Conservation (phyloP, 208 protist species). For the Leishmania aethiopica region DNA sequence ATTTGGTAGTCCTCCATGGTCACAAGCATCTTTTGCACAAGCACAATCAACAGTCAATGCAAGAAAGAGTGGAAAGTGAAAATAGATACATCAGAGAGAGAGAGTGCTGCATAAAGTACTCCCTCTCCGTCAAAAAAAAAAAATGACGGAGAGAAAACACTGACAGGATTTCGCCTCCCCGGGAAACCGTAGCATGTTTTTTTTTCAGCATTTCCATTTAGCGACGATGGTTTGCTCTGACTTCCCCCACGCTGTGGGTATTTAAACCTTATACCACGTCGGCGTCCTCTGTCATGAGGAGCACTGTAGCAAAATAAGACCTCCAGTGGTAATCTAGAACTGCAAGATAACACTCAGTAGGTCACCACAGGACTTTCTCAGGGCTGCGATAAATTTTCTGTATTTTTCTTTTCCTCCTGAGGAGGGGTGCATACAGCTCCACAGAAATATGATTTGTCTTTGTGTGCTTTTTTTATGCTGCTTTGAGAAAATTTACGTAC, state of each 20-base stretch:
- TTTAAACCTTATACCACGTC: neutral
- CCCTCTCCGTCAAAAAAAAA: neutral
- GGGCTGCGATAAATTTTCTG: neutral
- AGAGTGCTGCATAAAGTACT: neutral
- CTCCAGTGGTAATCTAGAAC: neutral
- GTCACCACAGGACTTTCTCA: neutral
- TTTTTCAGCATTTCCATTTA: neutral
- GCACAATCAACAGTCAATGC: constrained; percentile 6
- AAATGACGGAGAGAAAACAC: neutral
- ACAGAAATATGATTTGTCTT: neutral
- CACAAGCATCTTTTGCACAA: constrained; percentile 2
- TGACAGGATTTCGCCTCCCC: neutral
- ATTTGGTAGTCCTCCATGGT: constrained; percentile 94
- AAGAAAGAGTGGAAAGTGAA: neutral
- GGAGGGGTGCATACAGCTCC: neutral
- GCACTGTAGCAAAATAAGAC: neutral
- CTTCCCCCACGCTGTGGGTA: neutral
- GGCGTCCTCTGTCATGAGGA: neutral
- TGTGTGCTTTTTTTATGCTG: neutral
- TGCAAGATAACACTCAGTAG: neutral
- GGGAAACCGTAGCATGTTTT: neutral
- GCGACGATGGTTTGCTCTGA: neutral
- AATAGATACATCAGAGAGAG: constrained; percentile 8
- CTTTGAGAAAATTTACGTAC: neutral
- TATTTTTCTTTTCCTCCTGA: neutral